Conservation (phyloP, 2,329 filamentous ascomycete species). For the Ilyonectria sp. region DNA sequence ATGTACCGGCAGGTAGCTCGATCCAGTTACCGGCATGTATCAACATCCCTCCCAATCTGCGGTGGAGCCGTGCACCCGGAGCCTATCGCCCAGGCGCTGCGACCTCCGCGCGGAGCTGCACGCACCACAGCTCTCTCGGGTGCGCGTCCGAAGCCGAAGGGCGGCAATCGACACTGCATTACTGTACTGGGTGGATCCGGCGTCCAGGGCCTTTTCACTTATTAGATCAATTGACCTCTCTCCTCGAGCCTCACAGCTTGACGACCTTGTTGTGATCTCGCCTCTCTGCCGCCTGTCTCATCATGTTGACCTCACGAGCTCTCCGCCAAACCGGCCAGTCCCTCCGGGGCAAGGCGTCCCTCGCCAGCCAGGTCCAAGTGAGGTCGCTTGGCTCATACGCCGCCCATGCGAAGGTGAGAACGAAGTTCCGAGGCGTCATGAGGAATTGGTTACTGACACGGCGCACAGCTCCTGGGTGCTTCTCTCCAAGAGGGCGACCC, state of each 20-base stretch:
- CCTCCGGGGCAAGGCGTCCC: conserved; percentile 43
- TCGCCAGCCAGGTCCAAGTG: conserved; percentile 37
- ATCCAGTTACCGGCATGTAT: not conserved
- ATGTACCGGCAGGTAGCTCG: not conserved
- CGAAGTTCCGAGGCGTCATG: fast-evolving
- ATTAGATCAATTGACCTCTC: conserved; percentile 23
- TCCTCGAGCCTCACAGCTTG: not conserved
- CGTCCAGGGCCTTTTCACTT: conserved; percentile 12
- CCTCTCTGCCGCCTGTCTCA: conserved; percentile 13
- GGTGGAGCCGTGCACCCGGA: conserved; percentile 4
- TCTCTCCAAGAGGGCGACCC: conserved; percentile 87
- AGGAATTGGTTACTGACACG: conserved; percentile 22
- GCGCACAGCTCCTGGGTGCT: conserved; percentile 78
- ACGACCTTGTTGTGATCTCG: conserved; percentile 9
- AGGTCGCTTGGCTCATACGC: conserved; percentile 40
- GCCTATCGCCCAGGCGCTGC: not conserved
- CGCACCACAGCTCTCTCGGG: conserved; percentile 11
- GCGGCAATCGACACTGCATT: conserved; percentile 8
- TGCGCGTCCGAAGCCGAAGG: conserved; percentile 22
- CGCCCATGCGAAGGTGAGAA: conserved; percentile 43
- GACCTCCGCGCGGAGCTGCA: not conserved
- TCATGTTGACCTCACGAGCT: conserved; percentile 45
- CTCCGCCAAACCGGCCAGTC: conserved; percentile 43
- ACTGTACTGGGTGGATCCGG: conserved; percentile 11
- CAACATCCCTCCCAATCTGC: not conserved